These are phyloP conservation scores for Trichoderma sp. DNA, from an alignment of 2,329 filamentous ascomycete genomes.

Conservation along the genomic window DNA sequence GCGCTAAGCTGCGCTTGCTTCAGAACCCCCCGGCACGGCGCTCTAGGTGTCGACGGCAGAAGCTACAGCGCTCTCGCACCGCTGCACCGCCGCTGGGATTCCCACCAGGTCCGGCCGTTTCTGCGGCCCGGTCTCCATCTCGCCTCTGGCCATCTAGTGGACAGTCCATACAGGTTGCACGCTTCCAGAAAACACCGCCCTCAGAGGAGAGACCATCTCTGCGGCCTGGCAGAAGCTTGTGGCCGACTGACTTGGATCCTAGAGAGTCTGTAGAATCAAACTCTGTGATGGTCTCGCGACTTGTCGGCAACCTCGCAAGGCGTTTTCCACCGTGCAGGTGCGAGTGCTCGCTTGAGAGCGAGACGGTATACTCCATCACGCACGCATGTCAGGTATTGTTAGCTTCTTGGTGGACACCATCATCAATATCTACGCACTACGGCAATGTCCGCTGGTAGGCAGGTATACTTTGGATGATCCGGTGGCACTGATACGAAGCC, in stretches of 20 bases:
- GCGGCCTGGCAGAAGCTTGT: constrained; percentile 6
- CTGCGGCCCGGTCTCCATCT: constrained; percentile 20
- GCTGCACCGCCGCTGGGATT: constrained; percentile 12
- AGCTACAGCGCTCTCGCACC: neutral
- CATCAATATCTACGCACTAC: neutral
- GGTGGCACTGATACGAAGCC: neutral
- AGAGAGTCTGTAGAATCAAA: neutral
- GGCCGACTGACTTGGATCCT: neutral
- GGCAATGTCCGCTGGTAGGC: neutral
- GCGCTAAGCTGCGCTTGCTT: neutral
- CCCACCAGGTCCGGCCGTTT: constrained; percentile 19
- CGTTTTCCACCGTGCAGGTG: neutral
- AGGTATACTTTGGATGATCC: neutral
- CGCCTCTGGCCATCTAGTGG: neutral
- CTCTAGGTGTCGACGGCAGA: neutral
- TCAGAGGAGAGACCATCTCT: constrained; percentile 6
- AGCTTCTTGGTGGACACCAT: neutral
- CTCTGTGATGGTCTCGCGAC: neutral
- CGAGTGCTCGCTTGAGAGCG: neutral
- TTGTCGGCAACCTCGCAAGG: constrained; percentile 3
- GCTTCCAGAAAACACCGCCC: constrained; percentile 17
- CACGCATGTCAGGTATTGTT: too few species aligned
- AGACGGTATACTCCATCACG: neutral
- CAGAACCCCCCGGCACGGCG: neutral
- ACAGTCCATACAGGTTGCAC: neutral